Percentiles rank a stretch among this genome's conserved stretches.
phyloP scores from a whole-genome alignment of 345 rosid species.

The Moringa oleifera region DNA sequence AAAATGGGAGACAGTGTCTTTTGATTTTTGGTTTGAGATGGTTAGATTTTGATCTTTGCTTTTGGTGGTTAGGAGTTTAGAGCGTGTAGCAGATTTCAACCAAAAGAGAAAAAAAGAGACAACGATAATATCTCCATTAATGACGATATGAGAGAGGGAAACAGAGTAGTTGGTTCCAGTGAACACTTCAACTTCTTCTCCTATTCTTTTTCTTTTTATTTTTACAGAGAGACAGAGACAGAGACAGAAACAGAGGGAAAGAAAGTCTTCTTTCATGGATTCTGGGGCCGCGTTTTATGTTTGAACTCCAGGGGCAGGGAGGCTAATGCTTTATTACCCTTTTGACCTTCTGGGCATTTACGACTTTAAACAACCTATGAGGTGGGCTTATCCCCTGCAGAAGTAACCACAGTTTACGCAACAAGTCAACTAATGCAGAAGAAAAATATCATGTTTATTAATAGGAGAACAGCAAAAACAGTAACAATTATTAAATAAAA shows the following conservation, averaged over 20 bases:
- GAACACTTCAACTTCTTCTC: constrained; percentile 19
- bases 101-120: constrained; percentile 11
- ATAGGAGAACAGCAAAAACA: too few species aligned
- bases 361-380: too few species aligned
- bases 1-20: constrained; percentile 35
- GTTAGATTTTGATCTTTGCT: constrained; percentile 27
- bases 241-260: too few species aligned
- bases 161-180: not conserved
- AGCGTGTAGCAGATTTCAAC: constrained; percentile 28
- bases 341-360: constrained; percentile 24
- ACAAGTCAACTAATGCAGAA: too few species aligned
- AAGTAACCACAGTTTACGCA: not conserved
- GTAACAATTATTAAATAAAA: too few species aligned
- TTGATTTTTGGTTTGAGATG: constrained; percentile 30
- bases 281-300: too few species aligned
- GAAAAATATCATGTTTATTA: too few species aligned
- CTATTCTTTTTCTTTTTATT: too few species aligned
- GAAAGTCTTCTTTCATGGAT: too few species aligned
- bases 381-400: not conserved
- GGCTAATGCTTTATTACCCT: too few species aligned
- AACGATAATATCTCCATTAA: constrained; percentile 14
- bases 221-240: too few species aligned
- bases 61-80: constrained; percentile 21
- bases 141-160: not conserved
- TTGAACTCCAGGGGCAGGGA: too few species aligned